A percentile compares a stretch with the other conserved stretches of the same genome.
These are phyloP conservation scores for Eucalyptus virginea DNA, from an alignment of 345 rosid genomes.

Conservation along the genomic window DNA sequence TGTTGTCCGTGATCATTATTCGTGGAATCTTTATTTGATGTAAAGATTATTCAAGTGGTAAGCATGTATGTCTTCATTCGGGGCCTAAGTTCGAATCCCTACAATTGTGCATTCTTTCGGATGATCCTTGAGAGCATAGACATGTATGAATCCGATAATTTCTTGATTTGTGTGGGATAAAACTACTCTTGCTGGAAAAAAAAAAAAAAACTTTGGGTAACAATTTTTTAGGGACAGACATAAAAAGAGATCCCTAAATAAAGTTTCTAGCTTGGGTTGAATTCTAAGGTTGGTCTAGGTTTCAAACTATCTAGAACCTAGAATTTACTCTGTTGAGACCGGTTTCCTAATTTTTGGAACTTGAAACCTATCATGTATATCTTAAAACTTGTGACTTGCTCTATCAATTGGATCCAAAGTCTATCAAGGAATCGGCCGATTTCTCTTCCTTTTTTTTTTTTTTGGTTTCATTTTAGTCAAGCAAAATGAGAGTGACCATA, in stretches of 20 bases:
- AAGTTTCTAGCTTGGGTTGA: not conserved
- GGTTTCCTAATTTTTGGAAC: too few species aligned
- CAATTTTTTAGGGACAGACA: not conserved
- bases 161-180: not conserved
- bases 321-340: too few species aligned
- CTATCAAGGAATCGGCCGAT: fast-evolving
- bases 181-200: too few species aligned
- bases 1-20: not conserved
- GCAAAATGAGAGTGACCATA: not conserved
- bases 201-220: not conserved
- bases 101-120: not conserved
- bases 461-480: too few species aligned
- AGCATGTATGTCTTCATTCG: not conserved
- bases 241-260: not conserved
- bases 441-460: too few species aligned
- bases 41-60: not conserved
- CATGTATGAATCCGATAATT: too few species aligned
- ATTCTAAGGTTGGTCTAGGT: too few species aligned
- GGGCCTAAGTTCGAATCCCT: not conserved
- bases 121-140: too few species aligned
- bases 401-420: too few species aligned
- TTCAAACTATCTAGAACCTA: too few species aligned
- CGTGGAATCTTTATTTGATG: not conserved
- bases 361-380: too few species aligned
- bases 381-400: too few species aligned